Base-by-base conservation (phyloP, 345 rosid genomes). In the Corchorus capsularis region DNA sequence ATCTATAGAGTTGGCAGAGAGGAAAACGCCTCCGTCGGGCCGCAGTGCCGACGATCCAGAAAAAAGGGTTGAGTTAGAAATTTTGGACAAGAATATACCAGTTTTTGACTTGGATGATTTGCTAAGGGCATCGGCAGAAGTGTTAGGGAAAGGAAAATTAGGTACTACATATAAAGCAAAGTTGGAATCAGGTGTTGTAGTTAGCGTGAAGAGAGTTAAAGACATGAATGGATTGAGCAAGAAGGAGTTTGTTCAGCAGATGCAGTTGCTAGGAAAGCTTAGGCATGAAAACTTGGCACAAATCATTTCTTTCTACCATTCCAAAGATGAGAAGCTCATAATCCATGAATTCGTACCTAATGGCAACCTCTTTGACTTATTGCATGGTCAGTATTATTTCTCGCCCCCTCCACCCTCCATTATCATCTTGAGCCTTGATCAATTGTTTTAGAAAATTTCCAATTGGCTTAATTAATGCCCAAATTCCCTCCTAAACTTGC, bases 51-150 rank as follows among this genome's bases (percentile, higher is more conserved):
- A 73, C 39, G 90, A 85, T 77, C 82, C 86, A 2, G 90, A 87
- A 76, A 83, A 82, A 79, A 65, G 69, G 27, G 84, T 73, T 47
- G 91, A 87, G 52, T 75, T 89, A 6, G 81, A 80, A 73, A 76
- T 89, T 75, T 82, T 89, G 1, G 82, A 81, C 66, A 81, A 66
- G 82, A 81, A 74, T 43, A 69, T 77, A 68, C 78, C 81, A 0
- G 79, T 63, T 5, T 87, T 89, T 20, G 86, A 86, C 82, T 81
- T 87, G 80, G 90, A 89, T 59, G 93, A 89, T 63, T 80, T 89
- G 63, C 86, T 89, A 0, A 79, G 89, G 68, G 85, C 91, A 75
- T 85, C 91, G 2, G 90, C 93, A 11, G 83, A 85, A 79, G 72
- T 82, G 15, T 46, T 89, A 12, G 90, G 89, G 17, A 87, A 79